These are phyloP conservation scores for Mortierella hygrophila DNA, from an alignment of 192 early-diverging fungal species.

Conservation along the genomic window DNA sequence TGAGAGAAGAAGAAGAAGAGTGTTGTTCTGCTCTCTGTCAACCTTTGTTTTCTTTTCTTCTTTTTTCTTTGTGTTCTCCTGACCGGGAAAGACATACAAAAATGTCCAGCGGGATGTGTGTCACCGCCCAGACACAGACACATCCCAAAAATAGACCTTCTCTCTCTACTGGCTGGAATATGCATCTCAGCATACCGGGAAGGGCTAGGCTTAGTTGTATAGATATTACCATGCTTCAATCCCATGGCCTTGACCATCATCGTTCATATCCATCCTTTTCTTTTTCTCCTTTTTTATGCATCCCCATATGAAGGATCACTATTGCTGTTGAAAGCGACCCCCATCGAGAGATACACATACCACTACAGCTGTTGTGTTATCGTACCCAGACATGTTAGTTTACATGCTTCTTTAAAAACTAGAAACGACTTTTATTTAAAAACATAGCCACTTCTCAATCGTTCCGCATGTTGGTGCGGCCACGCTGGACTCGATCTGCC, in stretches of 20 bases:
- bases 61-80: not conserved
- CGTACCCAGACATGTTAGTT: too few species aligned
- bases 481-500: slow-evolving; percentile 48
- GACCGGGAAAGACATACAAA: not conserved
- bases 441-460: not conserved
- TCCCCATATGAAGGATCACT: too few species aligned
- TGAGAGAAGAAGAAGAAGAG: not conserved
- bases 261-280: not conserved
- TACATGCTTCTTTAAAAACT: too few species aligned
- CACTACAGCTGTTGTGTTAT: too few species aligned
- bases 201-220: too few species aligned
- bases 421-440: too few species aligned
- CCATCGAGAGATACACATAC: too few species aligned
- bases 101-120: not conserved
- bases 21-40: not conserved
- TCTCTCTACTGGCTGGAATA: not conserved
- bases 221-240: too few species aligned
- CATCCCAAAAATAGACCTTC: not conserved
- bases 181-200: too few species aligned
- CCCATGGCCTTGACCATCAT: not conserved
- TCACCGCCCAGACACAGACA: not conserved
- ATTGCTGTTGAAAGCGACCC: too few species aligned
- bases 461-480: slow-evolving; percentile 25
- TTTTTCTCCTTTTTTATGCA: not conserved
- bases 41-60: not conserved